These are phyloP conservation scores for Suillus subalutaceus DNA, from an alignment of 768 basidiomycete genomes.

Conservation along the genomic window DNA sequence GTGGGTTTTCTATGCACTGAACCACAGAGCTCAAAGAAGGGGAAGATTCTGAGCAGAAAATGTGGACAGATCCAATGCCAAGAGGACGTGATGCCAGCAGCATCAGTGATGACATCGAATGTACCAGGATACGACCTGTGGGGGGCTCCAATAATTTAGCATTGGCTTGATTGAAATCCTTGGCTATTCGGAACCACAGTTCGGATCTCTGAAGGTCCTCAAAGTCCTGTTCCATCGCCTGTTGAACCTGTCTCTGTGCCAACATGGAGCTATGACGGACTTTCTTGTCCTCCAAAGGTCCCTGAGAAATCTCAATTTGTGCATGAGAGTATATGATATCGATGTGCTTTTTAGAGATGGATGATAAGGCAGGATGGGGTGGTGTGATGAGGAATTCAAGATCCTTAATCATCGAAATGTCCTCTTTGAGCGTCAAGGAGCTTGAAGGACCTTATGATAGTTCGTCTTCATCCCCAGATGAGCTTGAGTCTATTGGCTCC, in stretches of 20 bases:
- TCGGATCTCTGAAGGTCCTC: constrained; percentile 87
- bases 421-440: constrained; percentile 74
- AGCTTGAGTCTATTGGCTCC: constrained; percentile 69
- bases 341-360: constrained; percentile 71
- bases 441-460: constrained; percentile 58
- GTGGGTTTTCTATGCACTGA: constrained; percentile 23
- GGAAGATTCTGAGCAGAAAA: constrained; percentile 40
- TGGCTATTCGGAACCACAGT: constrained; percentile 88
- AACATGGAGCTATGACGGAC: constrained; percentile 81
- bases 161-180: constrained; percentile 55
- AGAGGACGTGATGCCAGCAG: constrained; percentile 20
- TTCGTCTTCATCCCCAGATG: constrained; percentile 62
- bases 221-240: constrained; percentile 91
- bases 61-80: constrained; percentile 15
- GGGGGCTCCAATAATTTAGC: constrained; percentile 13
- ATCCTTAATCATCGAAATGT: constrained; percentile 87
- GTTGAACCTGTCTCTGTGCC: constrained; percentile 84
- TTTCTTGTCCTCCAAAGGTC: constrained; percentile 44
- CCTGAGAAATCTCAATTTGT: constrained; percentile 47
- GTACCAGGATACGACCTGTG: constrained; percentile 7
- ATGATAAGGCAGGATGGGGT: constrained; percentile 58
- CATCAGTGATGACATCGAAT: constrained; percentile 17
- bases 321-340: constrained; percentile 72
- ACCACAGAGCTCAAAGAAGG: constrained; percentile 31
- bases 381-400: constrained; percentile 75